These are phyloP conservation scores for Micromonas commoda DNA, from an alignment of 139 green algal genomes.

Conservation along the genomic window DNA sequence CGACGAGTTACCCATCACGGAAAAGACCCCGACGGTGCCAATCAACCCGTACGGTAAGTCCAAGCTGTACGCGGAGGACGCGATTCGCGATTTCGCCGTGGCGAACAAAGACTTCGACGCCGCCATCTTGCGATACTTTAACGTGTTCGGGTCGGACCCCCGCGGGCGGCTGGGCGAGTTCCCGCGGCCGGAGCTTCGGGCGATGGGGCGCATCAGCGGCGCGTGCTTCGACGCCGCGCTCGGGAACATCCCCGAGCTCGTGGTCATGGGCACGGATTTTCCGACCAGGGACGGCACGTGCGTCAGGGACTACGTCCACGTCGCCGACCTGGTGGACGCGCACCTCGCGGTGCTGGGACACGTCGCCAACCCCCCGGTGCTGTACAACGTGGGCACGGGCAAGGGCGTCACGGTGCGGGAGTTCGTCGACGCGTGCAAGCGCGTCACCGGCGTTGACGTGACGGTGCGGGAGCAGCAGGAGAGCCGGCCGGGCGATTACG, in stretches of 20 bases:
- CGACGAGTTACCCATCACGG: constrained; percentile 60
- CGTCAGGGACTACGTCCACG: constrained; percentile 69
- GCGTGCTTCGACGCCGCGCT: constrained; percentile 68
- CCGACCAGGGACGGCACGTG: constrained; percentile 39
- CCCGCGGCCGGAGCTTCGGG: constrained; percentile 48
- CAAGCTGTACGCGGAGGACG: constrained; percentile 61
- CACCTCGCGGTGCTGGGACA: constrained; percentile 43
- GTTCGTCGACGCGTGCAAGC: constrained; percentile 48
- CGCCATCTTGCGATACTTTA: constrained; percentile 70
- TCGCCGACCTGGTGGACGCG: constrained; percentile 61
- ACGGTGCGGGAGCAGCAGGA: constrained; percentile 39
- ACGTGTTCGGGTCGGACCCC: constrained; percentile 65
- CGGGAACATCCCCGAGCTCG: constrained; percentile 43
- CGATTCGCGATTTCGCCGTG: constrained; percentile 44
- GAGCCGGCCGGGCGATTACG: constrained; percentile 45
- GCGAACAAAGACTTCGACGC: constrained; percentile 46
- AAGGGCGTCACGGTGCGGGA: constrained; percentile 44
- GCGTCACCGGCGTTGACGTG: constrained; percentile 45
- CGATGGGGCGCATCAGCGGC: constrained; percentile 56
- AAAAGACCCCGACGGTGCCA: constrained; percentile 55
- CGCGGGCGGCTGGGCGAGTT: constrained; percentile 59
- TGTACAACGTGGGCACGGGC: constrained; percentile 68
- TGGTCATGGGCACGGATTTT: constrained; percentile 41
- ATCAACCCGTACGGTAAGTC: constrained; percentile 65
- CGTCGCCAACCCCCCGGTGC: constrained; percentile 45